phyloP scores from a whole-genome alignment of 106 monocot species.

The Vanilla planifolia region DNA sequence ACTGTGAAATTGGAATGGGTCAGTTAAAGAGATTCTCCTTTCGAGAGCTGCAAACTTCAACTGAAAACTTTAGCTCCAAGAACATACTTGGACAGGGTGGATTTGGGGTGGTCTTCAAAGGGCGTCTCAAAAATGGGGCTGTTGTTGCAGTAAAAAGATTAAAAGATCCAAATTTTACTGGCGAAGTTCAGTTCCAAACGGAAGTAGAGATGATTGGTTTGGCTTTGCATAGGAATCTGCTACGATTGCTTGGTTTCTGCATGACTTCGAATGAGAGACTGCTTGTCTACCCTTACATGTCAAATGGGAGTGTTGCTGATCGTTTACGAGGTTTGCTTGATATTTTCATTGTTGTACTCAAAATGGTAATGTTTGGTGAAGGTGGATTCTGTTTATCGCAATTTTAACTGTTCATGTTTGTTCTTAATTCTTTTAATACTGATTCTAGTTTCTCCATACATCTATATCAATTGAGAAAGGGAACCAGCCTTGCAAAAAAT shows the following conservation, averaged over 20 bases:
- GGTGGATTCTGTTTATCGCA: no score
- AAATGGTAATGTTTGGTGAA: no score
- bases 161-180: conserved; percentile 90
- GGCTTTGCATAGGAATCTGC: conserved; percentile 83
- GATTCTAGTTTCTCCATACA: no score
- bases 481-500: no score
- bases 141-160: conserved; percentile 78
- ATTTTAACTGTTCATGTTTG: no score
- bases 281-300: conserved; percentile 92
- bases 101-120: conserved; percentile 93
- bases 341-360: no score
- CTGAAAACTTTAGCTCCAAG: conserved; percentile 69
- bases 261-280: conserved; percentile 80
- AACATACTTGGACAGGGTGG: conserved; percentile 94
- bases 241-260: conserved; percentile 86
- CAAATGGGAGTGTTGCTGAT: conserved; percentile 96
- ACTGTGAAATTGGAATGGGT: conserved; percentile 74
- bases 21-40: conserved; percentile 82
- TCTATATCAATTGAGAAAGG: no score
- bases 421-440: no score
- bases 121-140: conserved; percentile 60
- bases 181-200: conserved; percentile 93
- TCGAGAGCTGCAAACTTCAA: conserved; percentile 71
- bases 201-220: conserved; percentile 99
- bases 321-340: conserved; percentile 75